Evolutionary conservation across 371 early-diverging fungal genomes (phyloP).

Genomic region (Mucor piriformis): DNA sequence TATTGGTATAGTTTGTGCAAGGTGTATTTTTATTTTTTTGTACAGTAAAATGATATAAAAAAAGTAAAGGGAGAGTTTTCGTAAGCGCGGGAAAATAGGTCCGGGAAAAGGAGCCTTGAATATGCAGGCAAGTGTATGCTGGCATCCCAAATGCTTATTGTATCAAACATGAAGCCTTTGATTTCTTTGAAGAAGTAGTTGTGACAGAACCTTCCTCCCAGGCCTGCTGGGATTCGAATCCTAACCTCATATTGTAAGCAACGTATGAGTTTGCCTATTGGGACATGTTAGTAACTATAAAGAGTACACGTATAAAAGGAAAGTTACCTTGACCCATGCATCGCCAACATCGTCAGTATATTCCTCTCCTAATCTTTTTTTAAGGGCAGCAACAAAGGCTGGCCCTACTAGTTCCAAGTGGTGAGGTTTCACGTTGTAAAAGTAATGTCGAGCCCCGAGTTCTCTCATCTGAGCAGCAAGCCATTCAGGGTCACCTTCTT

Average conservation of each 20-base stretch:
- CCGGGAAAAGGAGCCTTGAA: no score
- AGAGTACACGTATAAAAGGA: not conserved
- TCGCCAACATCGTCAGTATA: slow-evolving; percentile 41
- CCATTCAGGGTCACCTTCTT: slow-evolving; percentile 35
- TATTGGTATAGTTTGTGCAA: not conserved
- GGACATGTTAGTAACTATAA: not conserved
- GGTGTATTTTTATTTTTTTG: no score
- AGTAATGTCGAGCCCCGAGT: slow-evolving; percentile 45
- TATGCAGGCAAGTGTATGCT: no score
- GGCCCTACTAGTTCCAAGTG: slow-evolving; percentile 40
- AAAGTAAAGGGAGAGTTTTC: no score
- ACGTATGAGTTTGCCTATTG: slow-evolving; percentile 41
- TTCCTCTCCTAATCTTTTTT: slow-evolving; percentile 38
- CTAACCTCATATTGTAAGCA: slow-evolving; percentile 41
- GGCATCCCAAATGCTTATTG: slow-evolving; percentile 8
- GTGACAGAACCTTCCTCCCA: slow-evolving; percentile 30
- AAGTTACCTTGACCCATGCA: slow-evolving; percentile 44
- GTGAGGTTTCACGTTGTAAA: slow-evolving; percentile 39
- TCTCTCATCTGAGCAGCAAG: slow-evolving; percentile 32
- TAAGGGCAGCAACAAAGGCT: slow-evolving; percentile 42
- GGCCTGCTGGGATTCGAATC: slow-evolving; percentile 40
- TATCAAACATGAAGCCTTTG: slow-evolving; percentile 23
- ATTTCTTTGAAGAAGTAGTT: slow-evolving; percentile 7
- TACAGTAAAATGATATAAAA: no score
- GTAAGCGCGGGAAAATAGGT: no score